Evolutionary conservation across 2,329 filamentous ascomycete species (phyloP), one percentile per base, ranked within the genome.

Genomic region (Passalora sequoiae): DNA sequence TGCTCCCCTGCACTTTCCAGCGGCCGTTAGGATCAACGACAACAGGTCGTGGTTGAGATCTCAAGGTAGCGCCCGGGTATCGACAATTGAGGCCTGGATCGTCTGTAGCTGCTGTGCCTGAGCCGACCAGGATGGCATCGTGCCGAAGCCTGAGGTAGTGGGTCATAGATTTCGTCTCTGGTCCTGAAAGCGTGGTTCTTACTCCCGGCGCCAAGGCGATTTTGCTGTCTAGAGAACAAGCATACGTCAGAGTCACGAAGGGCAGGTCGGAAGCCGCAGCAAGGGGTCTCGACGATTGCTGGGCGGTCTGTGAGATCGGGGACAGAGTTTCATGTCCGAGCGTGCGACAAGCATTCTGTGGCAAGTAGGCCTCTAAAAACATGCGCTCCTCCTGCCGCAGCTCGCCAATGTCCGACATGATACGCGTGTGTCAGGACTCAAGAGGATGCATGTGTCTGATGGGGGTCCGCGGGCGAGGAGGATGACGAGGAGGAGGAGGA

Each of bases 161-260:
- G 0, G 91, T 96, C 87, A 97, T 94, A 40, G 86, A 78, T 66
- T 95, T 95, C 27, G 87, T 87, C 51, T 82, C 74, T 0, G 84
- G 78, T 3, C 89, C 89, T 1, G 91, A 97, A 10, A 97, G 77
- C 0, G 77, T 73, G 2, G 91, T 97, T 53, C 84, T 85, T n/a
- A 80, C 73, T 10, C 89, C 89, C 13, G 49, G 38, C 0, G 82
- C 75, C 20, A 91, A 74, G 1, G 89, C 79, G 38, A 94, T 75
- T 41, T 81, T 78, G 29, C 84, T 83, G 69, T 97, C 91, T 54
- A 98, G 82, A 3, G 89, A 96, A 5, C 83, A 84, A 16, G 92
- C 91, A 66, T 89, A 97, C 9, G 91, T 96, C 29, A 96, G 74
- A 2, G 89, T 96, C 38, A 88, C 76, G 61, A 75, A 74, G 5